Evolutionary conservation across 192 early-diverging fungal genomes (phyloP).

Genomic region (Diversispora eburnea): DNA sequence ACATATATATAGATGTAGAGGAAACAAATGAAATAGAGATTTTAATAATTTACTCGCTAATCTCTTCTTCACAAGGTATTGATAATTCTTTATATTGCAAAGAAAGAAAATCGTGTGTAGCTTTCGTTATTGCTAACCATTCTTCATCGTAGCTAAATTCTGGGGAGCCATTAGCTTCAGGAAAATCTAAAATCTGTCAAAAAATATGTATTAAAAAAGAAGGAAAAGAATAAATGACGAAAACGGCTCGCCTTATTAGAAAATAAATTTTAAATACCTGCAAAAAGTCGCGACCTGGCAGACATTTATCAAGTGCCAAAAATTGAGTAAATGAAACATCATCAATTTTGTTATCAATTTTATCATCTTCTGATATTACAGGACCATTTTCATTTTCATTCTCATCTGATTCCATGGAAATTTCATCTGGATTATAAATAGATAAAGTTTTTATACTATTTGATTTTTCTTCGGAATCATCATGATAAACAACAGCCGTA

Average conservation of each 20-base stretch:
- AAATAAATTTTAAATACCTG: conserved; percentile 52
- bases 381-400: conserved; percentile 38
- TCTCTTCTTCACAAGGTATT: conserved; percentile 48
- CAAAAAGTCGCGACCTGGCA: conserved; percentile 72
- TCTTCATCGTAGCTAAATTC: conserved; percentile 82
- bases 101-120: conserved; percentile 56
- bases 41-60: conserved; percentile 28
- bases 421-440: conserved; percentile 41
- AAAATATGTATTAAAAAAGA: neutral
- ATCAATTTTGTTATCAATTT: too few relatives aligned
- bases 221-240: too few relatives aligned
- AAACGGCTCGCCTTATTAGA: too few relatives aligned
- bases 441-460: neutral
- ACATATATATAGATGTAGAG: too few relatives aligned
- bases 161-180: conserved; percentile 35
- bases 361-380: conserved; percentile 1
- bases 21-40: neutral
- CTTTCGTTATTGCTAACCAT: conserved; percentile 75
- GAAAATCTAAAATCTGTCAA: conserved; percentile 52
- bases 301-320: conserved; percentile 93
- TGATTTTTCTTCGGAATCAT: neutral
- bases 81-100: conserved; percentile 39
- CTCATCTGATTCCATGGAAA: conserved; percentile 32
- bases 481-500: conserved; percentile 62
- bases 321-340: conserved; percentile 65